Evolutionary conservation across 2,329 filamentous ascomycete genomes (phyloP).

Genomic region (Neofusicoccum parvum): DNA sequence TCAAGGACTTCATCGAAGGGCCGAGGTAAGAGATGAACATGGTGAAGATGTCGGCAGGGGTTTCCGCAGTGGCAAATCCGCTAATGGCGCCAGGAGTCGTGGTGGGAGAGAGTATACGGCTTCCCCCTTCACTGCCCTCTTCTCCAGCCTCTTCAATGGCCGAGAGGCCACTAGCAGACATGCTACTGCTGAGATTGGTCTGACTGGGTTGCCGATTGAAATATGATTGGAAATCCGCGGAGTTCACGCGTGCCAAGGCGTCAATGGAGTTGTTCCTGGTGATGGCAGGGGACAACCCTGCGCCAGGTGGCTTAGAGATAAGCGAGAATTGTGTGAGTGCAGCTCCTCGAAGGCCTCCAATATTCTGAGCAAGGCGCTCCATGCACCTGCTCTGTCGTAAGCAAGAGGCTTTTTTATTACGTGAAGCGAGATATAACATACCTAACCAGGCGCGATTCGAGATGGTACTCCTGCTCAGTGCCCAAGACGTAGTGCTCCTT

Average conservation of each 20-base stretch:
- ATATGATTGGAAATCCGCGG: conserved; percentile 1
- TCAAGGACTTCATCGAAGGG: conserved; percentile 94
- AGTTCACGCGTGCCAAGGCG: background rate
- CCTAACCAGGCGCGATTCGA: conserved; percentile 78
- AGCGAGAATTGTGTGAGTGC: conserved; percentile 87
- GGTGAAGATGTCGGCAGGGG: conserved; percentile 83
- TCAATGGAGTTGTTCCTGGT: background rate
- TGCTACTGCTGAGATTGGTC: conserved; percentile 34
- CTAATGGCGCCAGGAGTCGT: conserved; percentile 13
- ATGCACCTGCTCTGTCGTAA: conserved; percentile 56
- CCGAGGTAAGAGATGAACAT: conserved; percentile 87
- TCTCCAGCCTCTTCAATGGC: conserved; percentile 42
- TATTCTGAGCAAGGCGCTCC: conserved; percentile 81
- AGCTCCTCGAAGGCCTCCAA: conserved; percentile 87
- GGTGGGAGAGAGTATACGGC: background rate
- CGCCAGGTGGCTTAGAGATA: conserved; percentile 59
- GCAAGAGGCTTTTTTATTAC: background rate
- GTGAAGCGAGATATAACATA: background rate
- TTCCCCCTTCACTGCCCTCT: background rate
- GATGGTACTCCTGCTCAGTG: conserved; percentile 73
- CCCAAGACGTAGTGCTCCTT: conserved; percentile 85
- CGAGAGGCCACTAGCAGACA: conserved; percentile 30
- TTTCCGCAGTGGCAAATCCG: conserved; percentile 38
- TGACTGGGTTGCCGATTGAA: conserved; percentile 2
- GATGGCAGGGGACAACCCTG: background rate